These are phyloP conservation scores for Hymenoscyphus albidus DNA, from an alignment of 2,329 filamentous ascomycete species.

Conservation along the genomic window DNA sequence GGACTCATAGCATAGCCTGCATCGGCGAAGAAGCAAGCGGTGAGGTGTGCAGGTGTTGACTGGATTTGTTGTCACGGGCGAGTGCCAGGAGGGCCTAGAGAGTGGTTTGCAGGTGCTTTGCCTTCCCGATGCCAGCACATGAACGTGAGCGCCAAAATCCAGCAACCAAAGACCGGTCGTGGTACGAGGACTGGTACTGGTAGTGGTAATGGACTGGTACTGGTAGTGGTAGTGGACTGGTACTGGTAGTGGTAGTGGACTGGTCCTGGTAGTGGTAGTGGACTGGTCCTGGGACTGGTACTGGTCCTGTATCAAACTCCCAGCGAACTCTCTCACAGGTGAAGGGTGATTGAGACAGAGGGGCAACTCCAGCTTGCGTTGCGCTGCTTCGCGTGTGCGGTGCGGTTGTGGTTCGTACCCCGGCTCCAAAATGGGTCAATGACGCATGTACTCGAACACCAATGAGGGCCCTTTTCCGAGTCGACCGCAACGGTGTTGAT, in stretches of 20 bases:
- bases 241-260: too few relatives aligned
- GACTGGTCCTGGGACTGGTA: too few relatives aligned
- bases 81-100: slow-evolving; percentile 10
- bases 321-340: not conserved
- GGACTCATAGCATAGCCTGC: too few relatives aligned
- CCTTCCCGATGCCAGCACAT: slow-evolving; percentile 12
- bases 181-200: too few relatives aligned
- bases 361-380: too few relatives aligned
- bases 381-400: too few relatives aligned
- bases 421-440: not conserved
- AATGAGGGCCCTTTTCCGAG: not conserved
- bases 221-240: too few relatives aligned
- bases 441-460: not conserved
- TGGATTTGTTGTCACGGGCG: slow-evolving; percentile 15
- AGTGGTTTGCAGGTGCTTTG: not conserved
- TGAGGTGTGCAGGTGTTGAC: not conserved
- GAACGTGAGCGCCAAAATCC: not conserved
- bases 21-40: not conserved
- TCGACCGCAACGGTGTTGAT: not conserved
- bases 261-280: too few relatives aligned
- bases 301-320: not conserved
- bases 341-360: too few relatives aligned
- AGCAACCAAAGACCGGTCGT: too few relatives aligned
- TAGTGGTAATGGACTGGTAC: too few relatives aligned
- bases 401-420: not conserved